These are phyloP conservation scores for Camillea tinctor DNA, from an alignment of 2,329 filamentous ascomycete species.

Conservation along the genomic window DNA sequence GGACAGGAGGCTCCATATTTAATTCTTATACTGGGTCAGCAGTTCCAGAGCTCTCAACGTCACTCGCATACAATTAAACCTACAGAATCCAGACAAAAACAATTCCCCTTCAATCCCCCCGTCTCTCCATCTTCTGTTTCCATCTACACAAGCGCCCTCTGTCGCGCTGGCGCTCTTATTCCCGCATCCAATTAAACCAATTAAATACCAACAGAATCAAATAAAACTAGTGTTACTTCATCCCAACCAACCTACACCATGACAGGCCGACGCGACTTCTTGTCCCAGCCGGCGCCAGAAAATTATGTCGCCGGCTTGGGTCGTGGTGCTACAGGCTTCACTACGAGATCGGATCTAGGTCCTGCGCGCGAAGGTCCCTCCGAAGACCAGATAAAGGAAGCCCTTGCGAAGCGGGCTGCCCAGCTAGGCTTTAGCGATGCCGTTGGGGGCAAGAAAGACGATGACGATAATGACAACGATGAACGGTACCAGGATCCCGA, in stretches of 20 bases:
- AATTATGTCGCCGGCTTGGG: slow-evolving; percentile 96
- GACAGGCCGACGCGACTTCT: slow-evolving; percentile 73
- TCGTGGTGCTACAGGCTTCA: slow-evolving; percentile 96
- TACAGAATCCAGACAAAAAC: not conserved
- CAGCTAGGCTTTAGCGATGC: slow-evolving; percentile 70
- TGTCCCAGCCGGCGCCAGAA: slow-evolving; percentile 80
- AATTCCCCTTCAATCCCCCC: too few relatives aligned
- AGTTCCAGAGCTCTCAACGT: not conserved
- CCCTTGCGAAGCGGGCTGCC: slow-evolving; percentile 88
- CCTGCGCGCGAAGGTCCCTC: slow-evolving; percentile 93
- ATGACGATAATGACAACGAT: slow-evolving; percentile 72
- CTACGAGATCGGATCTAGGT: slow-evolving; percentile 92
- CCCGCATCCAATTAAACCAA: not conserved
- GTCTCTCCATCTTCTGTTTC: too few relatives aligned
- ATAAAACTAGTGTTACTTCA: not conserved
- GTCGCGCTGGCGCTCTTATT: not conserved
- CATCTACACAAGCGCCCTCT: not conserved
- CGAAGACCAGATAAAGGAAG: slow-evolving; percentile 97
- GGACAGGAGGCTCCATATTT: not conserved
- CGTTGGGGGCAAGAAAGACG: slow-evolving; percentile 60
- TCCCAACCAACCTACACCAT: slow-evolving; percentile 34
- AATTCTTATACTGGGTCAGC: not conserved
- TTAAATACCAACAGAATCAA: not conserved
- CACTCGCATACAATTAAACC: not conserved
- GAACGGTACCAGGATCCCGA: slow-evolving; percentile 93